These are phyloP conservation scores for Apiospora hydei DNA, from an alignment of 2,329 filamentous ascomycete species.

Conservation along the genomic window DNA sequence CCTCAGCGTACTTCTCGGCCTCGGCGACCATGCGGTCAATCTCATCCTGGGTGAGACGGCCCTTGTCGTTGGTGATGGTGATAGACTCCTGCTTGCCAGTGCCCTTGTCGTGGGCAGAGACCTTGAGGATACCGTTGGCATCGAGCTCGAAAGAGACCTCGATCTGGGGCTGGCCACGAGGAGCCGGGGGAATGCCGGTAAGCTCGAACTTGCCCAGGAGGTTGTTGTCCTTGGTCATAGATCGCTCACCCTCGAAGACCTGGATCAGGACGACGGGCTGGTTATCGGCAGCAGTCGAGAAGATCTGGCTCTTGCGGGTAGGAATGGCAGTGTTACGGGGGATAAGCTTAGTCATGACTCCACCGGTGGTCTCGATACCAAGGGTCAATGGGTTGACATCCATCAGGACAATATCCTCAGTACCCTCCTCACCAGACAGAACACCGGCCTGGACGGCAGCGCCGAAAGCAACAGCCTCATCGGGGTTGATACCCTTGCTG, in stretches of 20 bases:
- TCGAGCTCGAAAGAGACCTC: conserved; percentile 98
- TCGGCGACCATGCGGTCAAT: conserved; percentile 99
- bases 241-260: conserved; percentile 92
- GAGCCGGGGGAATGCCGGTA: conserved; percentile 91
- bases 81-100: conserved; percentile 97
- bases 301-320: conserved; percentile 97
- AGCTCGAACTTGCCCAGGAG: conserved; percentile 97
- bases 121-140: conserved; percentile 97
- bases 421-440: conserved; percentile 85
- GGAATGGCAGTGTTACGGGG: conserved; percentile 93
- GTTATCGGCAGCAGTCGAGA: conserved; percentile 96
- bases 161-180: conserved; percentile 96
- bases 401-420: conserved; percentile 87
- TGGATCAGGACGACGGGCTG: conserved; percentile 95
- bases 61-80: conserved; percentile 99
- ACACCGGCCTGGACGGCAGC: conserved; percentile 97
- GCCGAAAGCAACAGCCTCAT: conserved; percentile 98
- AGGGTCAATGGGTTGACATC: conserved; percentile 96
- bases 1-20: conserved; percentile 98
- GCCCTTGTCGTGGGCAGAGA: conserved; percentile 95
- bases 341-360: conserved; percentile 97
- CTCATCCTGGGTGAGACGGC: conserved; percentile 92
- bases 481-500: conserved; percentile 99
- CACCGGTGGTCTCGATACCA: conserved; percentile 96
- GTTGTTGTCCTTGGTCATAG: conserved; percentile 97